Base-by-base conservation (phyloP, 768 basidiomycete species). In the Pleurotus pulmonarius region DNA sequence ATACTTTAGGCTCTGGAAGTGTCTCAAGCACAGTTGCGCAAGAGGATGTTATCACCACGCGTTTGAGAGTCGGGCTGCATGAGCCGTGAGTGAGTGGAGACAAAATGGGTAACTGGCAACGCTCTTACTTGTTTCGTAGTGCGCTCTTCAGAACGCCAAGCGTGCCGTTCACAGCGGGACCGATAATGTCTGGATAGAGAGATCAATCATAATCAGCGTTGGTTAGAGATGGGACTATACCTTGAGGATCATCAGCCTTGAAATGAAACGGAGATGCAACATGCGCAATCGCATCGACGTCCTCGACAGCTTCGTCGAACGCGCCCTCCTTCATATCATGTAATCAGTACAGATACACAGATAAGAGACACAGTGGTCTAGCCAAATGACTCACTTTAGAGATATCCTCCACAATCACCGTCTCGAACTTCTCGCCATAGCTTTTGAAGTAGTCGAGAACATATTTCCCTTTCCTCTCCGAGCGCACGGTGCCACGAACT, bases 261-360 rank as follows among this genome's bases (percentile, higher is more conserved):
- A 73, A 56, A 55, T 79, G 74, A 63, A 82, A 76, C 1, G 86
- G 85, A 1, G 85, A 86, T 0, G 86, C 84, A 5, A 78, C 78
- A 64, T 88, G 87, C 38, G 69, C 75, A 46, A 91, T 76, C 1
- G 77, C 88, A 55, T 87, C 81, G 9, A 88, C 80, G 3, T 77
- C 86, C 64, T 83, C 80, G 58, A 89, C 83, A 1, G 83, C 86
- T 48, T 87, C 81, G 65, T 90, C 86, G 58, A 89, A 92, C 1
- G 83, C 85, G 13, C 79, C 79, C 3, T 74, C 74, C 80, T 83
- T 6, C 18, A 44, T 24, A 18, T 6, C 34, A 29, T 24, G 54
- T 12, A 22, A 48, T 24, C 15, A 46, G 24, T 26, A 22, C 8
- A n/a, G 11, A n/a, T n/a, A n/a, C n/a, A n/a, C n/a, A 7, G 26